Percentiles rank a stretch among this genome's conserved stretches.
phyloP scores from a whole-genome alignment of 2,329 filamentous ascomycete genomes.

The Penicillium aurantiogriseum region DNA sequence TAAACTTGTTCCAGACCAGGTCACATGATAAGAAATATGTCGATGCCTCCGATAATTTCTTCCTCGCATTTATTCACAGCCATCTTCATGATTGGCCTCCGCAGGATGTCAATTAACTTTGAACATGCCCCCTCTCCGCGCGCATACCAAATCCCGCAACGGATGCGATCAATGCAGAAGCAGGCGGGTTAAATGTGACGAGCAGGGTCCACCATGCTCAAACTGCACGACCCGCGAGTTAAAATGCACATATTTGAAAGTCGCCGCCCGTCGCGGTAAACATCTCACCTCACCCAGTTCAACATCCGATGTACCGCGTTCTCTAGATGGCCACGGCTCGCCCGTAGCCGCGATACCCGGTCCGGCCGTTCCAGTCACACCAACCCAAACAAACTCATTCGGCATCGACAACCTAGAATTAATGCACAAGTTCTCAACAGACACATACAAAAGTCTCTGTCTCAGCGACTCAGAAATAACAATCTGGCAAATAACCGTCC shows the following conservation, averaged over 20 bases:
- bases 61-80: not conserved
- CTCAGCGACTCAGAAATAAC: conserved; percentile 23
- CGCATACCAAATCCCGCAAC: conserved; percentile 26
- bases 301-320: not conserved
- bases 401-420: conserved; percentile 45
- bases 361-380: not conserved
- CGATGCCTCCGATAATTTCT: not conserved
- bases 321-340: not conserved
- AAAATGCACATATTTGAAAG: conserved; percentile 24
- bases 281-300: not conserved
- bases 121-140: conserved; percentile 16
- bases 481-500: conserved; percentile 36
- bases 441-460: conserved; percentile 44
- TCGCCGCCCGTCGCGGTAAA: conserved; percentile 8
- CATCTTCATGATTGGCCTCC: conserved; percentile 5
- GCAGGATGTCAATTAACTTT: not conserved
- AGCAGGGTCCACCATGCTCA: conserved; percentile 31
- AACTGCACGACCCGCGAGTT: conserved; percentile 31
- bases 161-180: conserved; percentile 25
- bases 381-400: conserved; percentile 2
- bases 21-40: conserved; percentile 5
- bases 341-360: not conserved
- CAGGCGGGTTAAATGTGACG: conserved; percentile 32
- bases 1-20: not conserved
- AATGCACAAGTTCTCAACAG: conserved; percentile 51